Conservation (phyloP, 1,284 basidiomycete genomes). For the Naganishia sp. region DNA sequence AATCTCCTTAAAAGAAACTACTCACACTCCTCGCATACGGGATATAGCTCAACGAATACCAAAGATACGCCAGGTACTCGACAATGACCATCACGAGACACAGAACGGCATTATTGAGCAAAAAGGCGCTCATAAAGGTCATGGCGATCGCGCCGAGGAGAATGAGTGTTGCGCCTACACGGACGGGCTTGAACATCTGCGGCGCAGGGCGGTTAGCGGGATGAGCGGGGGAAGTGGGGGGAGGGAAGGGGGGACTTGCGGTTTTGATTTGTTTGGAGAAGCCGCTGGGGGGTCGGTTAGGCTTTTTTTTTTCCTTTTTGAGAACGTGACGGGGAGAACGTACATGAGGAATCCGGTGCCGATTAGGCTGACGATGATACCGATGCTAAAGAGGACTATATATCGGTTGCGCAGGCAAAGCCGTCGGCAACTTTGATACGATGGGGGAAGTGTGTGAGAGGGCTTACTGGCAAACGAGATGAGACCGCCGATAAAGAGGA, state of each 20-base stretch:
- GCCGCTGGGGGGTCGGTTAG: constrained; percentile 52
- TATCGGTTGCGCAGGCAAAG: not conserved
- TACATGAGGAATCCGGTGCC: constrained; percentile 89
- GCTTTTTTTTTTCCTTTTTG: not conserved
- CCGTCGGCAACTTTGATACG: constrained; percentile 40
- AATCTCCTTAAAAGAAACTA: not conserved
- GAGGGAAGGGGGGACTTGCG: constrained; percentile 55
- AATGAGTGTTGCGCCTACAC: constrained; percentile 77
- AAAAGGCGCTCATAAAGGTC: constrained; percentile 79
- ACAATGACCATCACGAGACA: constrained; percentile 72
- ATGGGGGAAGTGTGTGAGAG: too few relatives aligned
- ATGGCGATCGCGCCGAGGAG: constrained; percentile 74
- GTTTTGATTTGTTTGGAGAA: constrained; percentile 77
- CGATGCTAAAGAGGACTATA: constrained; percentile 78
- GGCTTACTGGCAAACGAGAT: constrained; percentile 77
- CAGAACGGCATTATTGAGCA: constrained; percentile 54
- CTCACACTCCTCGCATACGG: constrained; percentile 73
- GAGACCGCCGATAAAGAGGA: constrained; percentile 72
- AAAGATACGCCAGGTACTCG: constrained; percentile 79
- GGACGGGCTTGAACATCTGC: constrained; percentile 91
- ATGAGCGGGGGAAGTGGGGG: constrained; percentile 33
- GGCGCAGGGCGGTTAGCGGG: constrained; percentile 20
- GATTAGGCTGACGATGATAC: constrained; percentile 76
- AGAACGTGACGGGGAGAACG: constrained; percentile 52
- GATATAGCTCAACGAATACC: constrained; percentile 70